Base-by-base conservation (phyloP, 306 rosid species). In the Rosa multiflora region DNA sequence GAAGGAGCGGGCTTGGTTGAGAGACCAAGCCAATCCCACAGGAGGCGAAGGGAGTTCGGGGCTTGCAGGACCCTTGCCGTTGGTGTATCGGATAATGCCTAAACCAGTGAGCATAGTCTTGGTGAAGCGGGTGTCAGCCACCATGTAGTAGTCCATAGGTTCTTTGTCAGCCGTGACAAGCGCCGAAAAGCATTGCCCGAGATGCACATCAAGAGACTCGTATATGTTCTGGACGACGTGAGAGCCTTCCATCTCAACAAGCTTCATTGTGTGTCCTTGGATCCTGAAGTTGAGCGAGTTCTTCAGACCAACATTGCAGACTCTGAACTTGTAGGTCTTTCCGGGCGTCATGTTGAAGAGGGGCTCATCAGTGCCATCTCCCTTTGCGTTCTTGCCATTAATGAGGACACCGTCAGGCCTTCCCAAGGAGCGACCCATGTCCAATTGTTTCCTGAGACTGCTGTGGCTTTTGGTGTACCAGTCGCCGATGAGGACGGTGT, bases 171-270 rank as follows among this genome's bases (percentile, higher is more conserved):
- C 94, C 0, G 85, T 83, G 20, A 91, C 91, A 17, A 91, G 94
- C 3, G 84, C 91, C 0, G 86, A 32, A 1, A 80, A 70, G 80
- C 97, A 91, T 49, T 88, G 88, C 1, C 97, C 97, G 0, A 91
- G 43, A 20, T 91, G 97, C 5, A 91, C 82, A 5, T 91, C 97
- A 0, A 91, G 88, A 3, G 94, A 89, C 15, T 85, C 83, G 43
- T 91, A 91, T 0, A 9, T 15, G 82, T 88, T 89, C 53, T 91
- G 94, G 0, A 91, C 90, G 2, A 84, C 79, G 83, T 91, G 97
- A 1, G 97, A 91, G 1, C 97, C 97, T 78, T 91, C 97, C 90
- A 89, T 29, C 48, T 91, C 94, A 0, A 89, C 94, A 0, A 91
- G 81, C 56, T 46, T 80, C 90, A 91, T 23, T 1, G 82, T 73